phyloP scores from a whole-genome alignment of 306 rosid genomes.

The Cucurbita moschata region DNA sequence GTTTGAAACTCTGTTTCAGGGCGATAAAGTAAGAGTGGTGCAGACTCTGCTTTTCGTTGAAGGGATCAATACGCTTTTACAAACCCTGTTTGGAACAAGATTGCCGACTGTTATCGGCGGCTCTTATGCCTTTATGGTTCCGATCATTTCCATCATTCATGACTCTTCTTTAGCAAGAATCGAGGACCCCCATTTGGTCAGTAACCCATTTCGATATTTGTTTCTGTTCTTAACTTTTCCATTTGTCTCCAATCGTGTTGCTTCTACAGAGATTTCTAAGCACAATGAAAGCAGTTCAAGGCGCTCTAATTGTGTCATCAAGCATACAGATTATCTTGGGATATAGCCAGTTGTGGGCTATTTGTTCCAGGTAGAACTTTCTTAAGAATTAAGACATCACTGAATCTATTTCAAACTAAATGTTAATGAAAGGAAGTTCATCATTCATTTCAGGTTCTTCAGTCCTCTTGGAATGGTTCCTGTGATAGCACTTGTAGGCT shows the following conservation, averaged over 20 bases:
- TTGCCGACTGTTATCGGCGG: conserved; percentile 96
- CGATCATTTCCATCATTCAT: conserved; percentile 81
- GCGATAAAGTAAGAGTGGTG: conserved; percentile 90
- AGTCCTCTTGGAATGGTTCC: conserved; percentile 99
- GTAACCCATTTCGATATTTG: conserved; percentile 14
- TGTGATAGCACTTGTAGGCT: conserved; percentile 84
- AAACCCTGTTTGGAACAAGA: conserved; percentile 91
- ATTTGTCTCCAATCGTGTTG: not conserved
- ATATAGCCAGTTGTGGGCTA: conserved; percentile 93
- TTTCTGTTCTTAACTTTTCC: not conserved
- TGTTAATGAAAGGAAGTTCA: not conserved
- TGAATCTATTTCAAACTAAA: too few relatives aligned
- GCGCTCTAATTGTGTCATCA: conserved; percentile 78
- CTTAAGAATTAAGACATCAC: not conserved
- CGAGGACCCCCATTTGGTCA: conserved; percentile 58
- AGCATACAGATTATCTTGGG: conserved; percentile 92
- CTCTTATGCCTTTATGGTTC: conserved; percentile 93
- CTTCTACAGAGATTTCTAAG: conserved; percentile 58
- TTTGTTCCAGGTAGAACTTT: conserved; percentile 68
- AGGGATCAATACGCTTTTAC: conserved; percentile 90
- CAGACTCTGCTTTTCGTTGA: conserved; percentile 86
- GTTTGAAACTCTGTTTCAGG: conserved; percentile 26
- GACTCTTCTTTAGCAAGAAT: conserved; percentile 54
- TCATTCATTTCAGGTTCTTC: conserved; percentile 53
- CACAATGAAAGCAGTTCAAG: conserved; percentile 96